Base-by-base conservation (phyloP, 129 eudicot genomes). In the Heracleum sosnowskyi region DNA sequence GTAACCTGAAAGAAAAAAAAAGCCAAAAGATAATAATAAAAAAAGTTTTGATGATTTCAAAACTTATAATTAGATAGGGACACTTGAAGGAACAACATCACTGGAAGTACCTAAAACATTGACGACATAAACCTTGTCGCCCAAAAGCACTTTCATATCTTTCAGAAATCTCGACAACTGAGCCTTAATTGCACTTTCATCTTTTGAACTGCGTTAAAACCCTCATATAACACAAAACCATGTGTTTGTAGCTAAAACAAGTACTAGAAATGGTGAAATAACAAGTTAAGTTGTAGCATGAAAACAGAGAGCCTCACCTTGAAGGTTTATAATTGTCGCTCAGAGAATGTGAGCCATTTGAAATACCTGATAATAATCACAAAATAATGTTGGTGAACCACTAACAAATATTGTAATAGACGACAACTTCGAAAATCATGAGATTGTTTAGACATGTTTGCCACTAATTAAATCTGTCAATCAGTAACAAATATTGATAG, bases 61-160 rank as follows among this genome's bases (percentile, higher is more conserved):
- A 28, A 11, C 15, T 13, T 72, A 40, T 7, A 40, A 4, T 24
- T 10, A 66, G 62, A 64, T 20, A 20, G 69, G 55, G 3, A 34
- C 72, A 51, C 74, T 60, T 40, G 60, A 22, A 28, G 36, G 16
- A n/a, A 45, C 11, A 39, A 74, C 35, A 63, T 15, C 68, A 62
- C 68, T 11, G 68, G 49, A 37, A 57, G 77, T 93, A 93, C 98
- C 98, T 83, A 93, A 84, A 82, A 91, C 94, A 82, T 91, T 95
- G 53, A 91, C 81, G 33, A 86, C 92, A 76, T 83, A 95, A 76
- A 87, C 86, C 87, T 86, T 90, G 36, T 95, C 97, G 40, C 24
- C 70, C 83, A 86, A 83, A 86, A 95, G 97, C 79, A 53, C 83
- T 74, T 95, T 87, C 77, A 95, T 83, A 82, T 91, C 98, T 78